Evolutionary conservation across 306 rosid species (phyloP).

Genomic region (Castanea crenata): DNA sequence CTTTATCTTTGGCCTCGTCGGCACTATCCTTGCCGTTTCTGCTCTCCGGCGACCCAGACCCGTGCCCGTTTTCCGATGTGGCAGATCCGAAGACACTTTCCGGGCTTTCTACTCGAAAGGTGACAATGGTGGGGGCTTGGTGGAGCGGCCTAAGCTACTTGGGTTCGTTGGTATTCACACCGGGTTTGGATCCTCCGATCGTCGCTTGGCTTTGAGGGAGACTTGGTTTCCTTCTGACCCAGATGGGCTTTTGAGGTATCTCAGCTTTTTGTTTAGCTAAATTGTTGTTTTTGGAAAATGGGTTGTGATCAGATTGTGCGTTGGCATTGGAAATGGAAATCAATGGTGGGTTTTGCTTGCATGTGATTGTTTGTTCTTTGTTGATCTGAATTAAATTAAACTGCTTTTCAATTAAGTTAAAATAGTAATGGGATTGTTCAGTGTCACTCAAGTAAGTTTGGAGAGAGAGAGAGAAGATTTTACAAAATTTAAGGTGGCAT

Average conservation of each 20-base stretch:
- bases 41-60: constrained; percentile 28
- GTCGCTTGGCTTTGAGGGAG: constrained; percentile 30
- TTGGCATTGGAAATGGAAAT: background rate
- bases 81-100: constrained; percentile 31
- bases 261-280: background rate
- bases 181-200: constrained; percentile 25
- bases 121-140: constrained; percentile 13
- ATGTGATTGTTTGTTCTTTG: background rate
- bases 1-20: constrained; percentile 31
- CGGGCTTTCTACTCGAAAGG: constrained; percentile 26
- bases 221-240: constrained; percentile 39
- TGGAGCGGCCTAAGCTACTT: constrained; percentile 38
- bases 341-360: background rate
- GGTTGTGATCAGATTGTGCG: background rate
- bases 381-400: background rate
- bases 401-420: background rate
- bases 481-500: no score
- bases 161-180: constrained; percentile 42
- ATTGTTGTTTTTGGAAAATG: background rate
- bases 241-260: constrained; percentile 30
- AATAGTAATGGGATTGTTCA: background rate
- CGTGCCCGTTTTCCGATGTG: constrained; percentile 35
- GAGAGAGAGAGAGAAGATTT: background rate
- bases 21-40: constrained; percentile 24
- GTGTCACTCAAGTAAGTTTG: background rate